Conservation (phyloP, 768 basidiomycete species). For the Hygrocybe punicea region DNA sequence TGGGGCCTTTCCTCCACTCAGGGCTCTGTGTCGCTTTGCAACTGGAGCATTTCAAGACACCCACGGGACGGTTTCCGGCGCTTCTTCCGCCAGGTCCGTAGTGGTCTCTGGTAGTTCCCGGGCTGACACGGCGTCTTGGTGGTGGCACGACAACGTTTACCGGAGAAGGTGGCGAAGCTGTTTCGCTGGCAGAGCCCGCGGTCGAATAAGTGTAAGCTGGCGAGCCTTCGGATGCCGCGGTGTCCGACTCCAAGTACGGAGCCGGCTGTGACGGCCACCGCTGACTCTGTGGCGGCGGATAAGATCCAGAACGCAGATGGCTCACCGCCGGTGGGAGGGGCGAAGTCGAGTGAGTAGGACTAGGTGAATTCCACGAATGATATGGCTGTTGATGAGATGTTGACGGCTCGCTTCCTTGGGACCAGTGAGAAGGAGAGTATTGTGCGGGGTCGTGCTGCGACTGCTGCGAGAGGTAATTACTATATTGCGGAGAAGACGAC, state of each 20-base stretch:
- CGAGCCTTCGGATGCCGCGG: slow-evolving; percentile 15
- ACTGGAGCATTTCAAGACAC: slow-evolving; percentile 70
- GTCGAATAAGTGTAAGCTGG: slow-evolving; percentile 37
- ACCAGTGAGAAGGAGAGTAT: slow-evolving; percentile 45
- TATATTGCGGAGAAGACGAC: slow-evolving; percentile 31
- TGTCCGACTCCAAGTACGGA: slow-evolving; percentile 13
- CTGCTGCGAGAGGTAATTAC: slow-evolving; percentile 34
- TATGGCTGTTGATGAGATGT: slow-evolving; percentile 16
- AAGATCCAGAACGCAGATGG: slow-evolving; percentile 32
- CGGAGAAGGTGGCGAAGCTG: slow-evolving; percentile 26
- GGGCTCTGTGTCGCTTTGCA: slow-evolving; percentile 81
- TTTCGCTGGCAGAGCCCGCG: slow-evolving; percentile 23
- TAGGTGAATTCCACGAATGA: slow-evolving; percentile 30
- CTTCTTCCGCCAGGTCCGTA: slow-evolving; percentile 44
- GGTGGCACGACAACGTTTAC: slow-evolving; percentile 48
- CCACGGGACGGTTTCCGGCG: slow-evolving; percentile 65
- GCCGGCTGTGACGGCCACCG: slow-evolving; percentile 46
- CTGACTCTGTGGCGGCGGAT: slow-evolving; percentile 33
- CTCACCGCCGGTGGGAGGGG: slow-evolving; percentile 30
- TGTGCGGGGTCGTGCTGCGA: slow-evolving; percentile 29
- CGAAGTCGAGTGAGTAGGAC: slow-evolving; percentile 29
- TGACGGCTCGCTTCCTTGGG: slow-evolving; percentile 31
- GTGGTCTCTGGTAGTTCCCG: slow-evolving; percentile 48
- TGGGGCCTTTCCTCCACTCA: slow-evolving; percentile 90
- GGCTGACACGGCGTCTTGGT: slow-evolving; percentile 55